Percentiles rank a stretch among this genome's conserved stretches.
These are phyloP conservation scores for Symbiotaphrina buchneri DNA, from an alignment of 495 filamentous ascomycete species.

Conservation along the genomic window DNA sequence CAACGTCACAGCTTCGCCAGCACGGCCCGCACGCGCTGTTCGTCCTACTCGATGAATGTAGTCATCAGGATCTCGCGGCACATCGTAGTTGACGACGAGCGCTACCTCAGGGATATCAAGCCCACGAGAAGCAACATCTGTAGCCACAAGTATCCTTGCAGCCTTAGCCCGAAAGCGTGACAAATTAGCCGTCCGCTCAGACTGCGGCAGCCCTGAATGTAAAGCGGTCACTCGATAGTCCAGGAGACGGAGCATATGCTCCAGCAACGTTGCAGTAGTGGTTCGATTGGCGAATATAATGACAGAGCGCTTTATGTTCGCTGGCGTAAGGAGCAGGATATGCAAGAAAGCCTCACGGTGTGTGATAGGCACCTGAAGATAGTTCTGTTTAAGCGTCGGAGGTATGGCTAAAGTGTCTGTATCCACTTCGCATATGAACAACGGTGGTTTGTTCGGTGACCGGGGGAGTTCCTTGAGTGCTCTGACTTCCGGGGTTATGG, in stretches of 20 bases:
- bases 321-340: constrained; percentile 59
- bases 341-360: constrained; percentile 90
- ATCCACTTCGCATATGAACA: constrained; percentile 76
- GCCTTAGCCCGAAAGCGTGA: constrained; percentile 81
- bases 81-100: constrained; percentile 84
- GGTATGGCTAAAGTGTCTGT: constrained; percentile 53
- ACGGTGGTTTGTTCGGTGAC: constrained; percentile 39
- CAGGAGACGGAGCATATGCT: constrained; percentile 63
- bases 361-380: constrained; percentile 67
- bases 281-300: constrained; percentile 96
- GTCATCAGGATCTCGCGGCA: constrained; percentile 87
- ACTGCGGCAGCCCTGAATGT: constrained; percentile 67
- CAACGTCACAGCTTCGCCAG: constrained; percentile 65
- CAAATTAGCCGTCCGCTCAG: constrained; percentile 64
- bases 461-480: constrained; percentile 55
- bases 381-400: constrained; percentile 57
- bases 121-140: constrained; percentile 88
- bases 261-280: constrained; percentile 65
- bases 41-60: constrained; percentile 94
- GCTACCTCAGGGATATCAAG: constrained; percentile 87
- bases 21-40: constrained; percentile 74
- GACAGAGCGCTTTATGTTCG: constrained; percentile 45
- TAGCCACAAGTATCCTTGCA: constrained; percentile 77
- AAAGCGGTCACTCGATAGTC: constrained; percentile 78
- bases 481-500: constrained; percentile 78